Base-by-base conservation (phyloP, 1,139 yeast genomes). In the Wickerhamomyces sp. region DNA sequence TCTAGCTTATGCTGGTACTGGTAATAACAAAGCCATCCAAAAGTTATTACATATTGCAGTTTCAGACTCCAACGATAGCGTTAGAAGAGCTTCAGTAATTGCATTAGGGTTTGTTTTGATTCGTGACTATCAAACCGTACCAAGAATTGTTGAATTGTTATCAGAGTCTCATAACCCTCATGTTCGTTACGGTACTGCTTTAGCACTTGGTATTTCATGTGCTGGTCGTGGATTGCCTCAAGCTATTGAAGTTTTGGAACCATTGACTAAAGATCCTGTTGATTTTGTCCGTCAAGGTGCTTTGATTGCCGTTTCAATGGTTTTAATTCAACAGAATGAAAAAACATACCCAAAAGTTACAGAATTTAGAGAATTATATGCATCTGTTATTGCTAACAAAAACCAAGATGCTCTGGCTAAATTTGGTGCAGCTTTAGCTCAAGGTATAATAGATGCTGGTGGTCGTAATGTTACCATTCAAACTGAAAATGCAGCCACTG, bases 221-320 rank as follows among this genome's bases (percentile, higher is more conserved):
- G 97, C 98, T 30, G 99, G 99, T 45, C 85, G 95, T 64, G 94
- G 91, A 6, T 71, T 87, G 47, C 81, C 85, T 45, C 83, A 93
- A 39, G 99, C 99, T 0, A 78, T 93, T 51, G 96, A 90, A 54
- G 90, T 94, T 26, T 75, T 93, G 56, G 96, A 89, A 67, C 96
- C 98, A 34, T 78, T 93, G 70, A 80, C 93, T 36, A 88, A 88
- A 61, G 99, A 93, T 67, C 82, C 96, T 1, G 95, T 90, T 42
- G 99, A 93, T 65, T 93, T 93, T 68, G 99, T 94, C 39, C 87
- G 98, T 64, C 99, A 93, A 69, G 98, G 98, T 56, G 97, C 99
- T 3, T 79, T 90, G 66, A 85, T 91, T 67, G 95, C 99, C 3
- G 73, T 89, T 51, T 79, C 99, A 7, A 86, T 93, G 96, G 80